Evolutionary conservation across 2,329 filamentous ascomycete genomes (phyloP), one percentile per base, ranked within the genome.

Genomic region (Fusarium hostae): DNA sequence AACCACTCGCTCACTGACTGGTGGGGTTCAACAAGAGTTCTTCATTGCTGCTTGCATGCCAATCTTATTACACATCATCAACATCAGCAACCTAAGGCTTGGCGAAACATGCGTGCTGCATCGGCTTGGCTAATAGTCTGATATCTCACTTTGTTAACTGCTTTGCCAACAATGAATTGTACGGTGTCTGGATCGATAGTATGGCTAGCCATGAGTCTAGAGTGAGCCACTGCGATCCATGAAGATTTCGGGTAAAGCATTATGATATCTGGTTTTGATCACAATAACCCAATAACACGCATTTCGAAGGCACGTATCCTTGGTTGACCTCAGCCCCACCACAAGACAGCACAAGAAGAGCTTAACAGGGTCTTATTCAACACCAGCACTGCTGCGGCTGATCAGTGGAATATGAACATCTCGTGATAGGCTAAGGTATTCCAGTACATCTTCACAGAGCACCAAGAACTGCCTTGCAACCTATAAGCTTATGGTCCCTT

Each of bases 1-100:
- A 66, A 41, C 41, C 40, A 56, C 28, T 44, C 37, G 28, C 30
- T 24, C 32, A 56, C 28, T 30, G 22, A 40, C 30, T 24, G 28
- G 48, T 64, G 62, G 62, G 56, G 50, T 62, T 72, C 65, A 70
- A 71, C 55, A 68, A 64, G 50, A 57, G 28, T 48, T 66, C 50
- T 56, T 52, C 51, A 48, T 62, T 64, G 63, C 66, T 68, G 66
- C 66, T 62, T 72, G 60, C 51, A 55, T 66, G 47, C 50, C 48
- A 37, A 48, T 60, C 52, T 63, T 34, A 57, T 54, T 67, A 55
- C 39, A 41, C 35, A 63, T 63, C 64, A 59, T 39, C 41, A 50
- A 50, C 45, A 68, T 26, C 48, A 35, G 45, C 39, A 50, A 68
- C 51, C 45, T 63, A 64, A 68, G 40, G 54, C 52, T 58, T 68